Conservation (phyloP, 805 yeast genomes). For the Kuraishia ogatae region DNA sequence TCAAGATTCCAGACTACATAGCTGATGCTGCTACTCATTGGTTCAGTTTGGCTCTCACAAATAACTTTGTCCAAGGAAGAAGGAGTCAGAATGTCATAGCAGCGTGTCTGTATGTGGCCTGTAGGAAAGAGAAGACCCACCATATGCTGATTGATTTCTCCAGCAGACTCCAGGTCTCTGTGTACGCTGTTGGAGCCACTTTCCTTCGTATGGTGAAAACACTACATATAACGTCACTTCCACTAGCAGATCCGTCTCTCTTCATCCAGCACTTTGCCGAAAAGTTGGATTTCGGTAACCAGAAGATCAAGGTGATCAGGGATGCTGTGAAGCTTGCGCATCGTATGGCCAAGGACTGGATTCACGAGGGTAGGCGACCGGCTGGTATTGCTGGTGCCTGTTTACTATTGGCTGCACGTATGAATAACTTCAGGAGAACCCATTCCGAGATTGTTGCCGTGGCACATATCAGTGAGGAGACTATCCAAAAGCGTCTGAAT, state of each 20-base stretch:
- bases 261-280: slow-evolving; percentile 93
- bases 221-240: slow-evolving; percentile 66
- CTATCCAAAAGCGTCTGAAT: slow-evolving; percentile 80
- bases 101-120: slow-evolving; percentile 90
- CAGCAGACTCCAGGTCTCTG: slow-evolving; percentile 81
- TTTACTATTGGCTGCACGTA: slow-evolving; percentile 84
- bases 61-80: slow-evolving; percentile 95
- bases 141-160: slow-evolving; percentile 96
- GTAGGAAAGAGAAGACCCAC: slow-evolving; percentile 84
- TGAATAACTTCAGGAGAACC: slow-evolving; percentile 89
- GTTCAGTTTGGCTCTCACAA: slow-evolving; percentile 79
- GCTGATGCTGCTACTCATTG: slow-evolving; percentile 83
- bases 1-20: slow-evolving; percentile 75
- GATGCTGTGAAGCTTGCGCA: slow-evolving; percentile 86
- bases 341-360: slow-evolving; percentile 93
- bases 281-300: slow-evolving; percentile 70
- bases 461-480: slow-evolving; percentile 91
- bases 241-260: slow-evolving; percentile 89
- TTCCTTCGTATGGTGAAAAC: slow-evolving; percentile 88
- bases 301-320: slow-evolving; percentile 62
- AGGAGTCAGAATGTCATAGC: slow-evolving; percentile 92
- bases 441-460: slow-evolving; percentile 92
- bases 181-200: slow-evolving; percentile 92
- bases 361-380: slow-evolving; percentile 93
- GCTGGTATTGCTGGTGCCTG: slow-evolving; percentile 99